phyloP scores from a whole-genome alignment of 139 green algal species.

The Micractinium conductrix region DNA sequence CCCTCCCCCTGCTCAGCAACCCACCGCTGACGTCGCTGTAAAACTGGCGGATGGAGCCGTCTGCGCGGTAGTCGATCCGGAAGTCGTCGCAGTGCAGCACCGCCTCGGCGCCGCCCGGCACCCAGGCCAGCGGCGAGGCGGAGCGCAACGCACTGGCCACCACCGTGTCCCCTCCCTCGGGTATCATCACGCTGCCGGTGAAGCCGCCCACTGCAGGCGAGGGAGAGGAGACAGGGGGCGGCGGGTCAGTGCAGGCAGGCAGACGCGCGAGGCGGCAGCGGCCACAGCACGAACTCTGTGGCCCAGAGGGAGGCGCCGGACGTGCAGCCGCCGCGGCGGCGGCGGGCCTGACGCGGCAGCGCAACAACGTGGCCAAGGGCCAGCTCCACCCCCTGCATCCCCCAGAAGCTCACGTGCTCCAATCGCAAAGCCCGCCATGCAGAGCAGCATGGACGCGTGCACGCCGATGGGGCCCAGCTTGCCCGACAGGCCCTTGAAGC shows the following conservation, averaged over 20 bases:
- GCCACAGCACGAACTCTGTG: not conserved
- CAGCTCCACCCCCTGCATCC: not conserved
- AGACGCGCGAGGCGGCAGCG: not conserved
- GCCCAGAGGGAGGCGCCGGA: not conserved
- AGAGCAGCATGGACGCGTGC: slow-evolving; percentile 90
- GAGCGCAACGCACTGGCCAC: slow-evolving; percentile 47
- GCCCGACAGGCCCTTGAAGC: slow-evolving; percentile 96
- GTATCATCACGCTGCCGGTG: slow-evolving; percentile 83
- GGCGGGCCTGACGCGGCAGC: not conserved
- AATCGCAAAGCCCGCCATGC: slow-evolving; percentile 79
- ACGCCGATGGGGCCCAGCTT: slow-evolving; percentile 96
- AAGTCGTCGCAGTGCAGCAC: slow-evolving; percentile 92
- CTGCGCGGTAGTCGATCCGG: slow-evolving; percentile 89
- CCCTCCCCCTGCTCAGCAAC: not conserved
- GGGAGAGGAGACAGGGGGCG: not conserved
- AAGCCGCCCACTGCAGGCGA: slow-evolving; percentile 69
- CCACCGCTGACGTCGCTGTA: slow-evolving; percentile 78
- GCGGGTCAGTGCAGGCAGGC: not conserved
- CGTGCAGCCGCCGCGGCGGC: not conserved
- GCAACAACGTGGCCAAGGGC: too few species aligned
- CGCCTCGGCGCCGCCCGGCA: slow-evolving; percentile 44
- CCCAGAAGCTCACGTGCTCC: slow-evolving; percentile 45
- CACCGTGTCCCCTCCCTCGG: slow-evolving; percentile 58
- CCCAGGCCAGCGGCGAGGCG: slow-evolving; percentile 25
- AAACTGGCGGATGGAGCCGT: slow-evolving; percentile 93